Conservation (phyloP, 176 grass and related monocot species). For the Phragmites australis region DNA sequence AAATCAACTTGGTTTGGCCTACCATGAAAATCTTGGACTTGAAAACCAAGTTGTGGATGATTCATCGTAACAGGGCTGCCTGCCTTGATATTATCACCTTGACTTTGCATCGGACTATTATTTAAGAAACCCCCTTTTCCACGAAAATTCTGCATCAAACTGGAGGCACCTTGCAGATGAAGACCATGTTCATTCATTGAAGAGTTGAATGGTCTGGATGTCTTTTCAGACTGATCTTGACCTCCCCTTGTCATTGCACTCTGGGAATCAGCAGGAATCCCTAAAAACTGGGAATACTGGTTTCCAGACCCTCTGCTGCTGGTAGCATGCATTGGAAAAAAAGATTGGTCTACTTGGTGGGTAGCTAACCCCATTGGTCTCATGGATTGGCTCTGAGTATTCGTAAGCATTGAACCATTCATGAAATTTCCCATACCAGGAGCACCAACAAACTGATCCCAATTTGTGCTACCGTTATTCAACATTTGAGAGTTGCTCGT, state of each 20-base stretch:
- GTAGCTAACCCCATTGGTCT: conserved; percentile 60
- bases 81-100: conserved; percentile 54
- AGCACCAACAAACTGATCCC: conserved; percentile 61
- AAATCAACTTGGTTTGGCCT: conserved; percentile 50
- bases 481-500: conserved; percentile 58
- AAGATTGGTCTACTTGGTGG: conserved; percentile 72
- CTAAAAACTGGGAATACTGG: conserved; percentile 75
- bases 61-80: conserved; percentile 56
- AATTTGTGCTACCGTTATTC: conserved; percentile 59
- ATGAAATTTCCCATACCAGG: conserved; percentile 54
- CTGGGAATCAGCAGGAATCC: conserved; percentile 62
- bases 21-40: conserved; percentile 54
- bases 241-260: conserved; percentile 52
- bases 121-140: conserved; percentile 66
- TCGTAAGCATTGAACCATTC: conserved; percentile 64
- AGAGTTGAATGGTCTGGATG: conserved; percentile 54
- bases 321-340: conserved; percentile 61
- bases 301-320: conserved; percentile 57
- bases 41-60: conserved; percentile 59
- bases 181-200: conserved; percentile 51
- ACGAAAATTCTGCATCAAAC: conserved; percentile 70
- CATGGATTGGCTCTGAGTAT: conserved; percentile 62
- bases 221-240: conserved; percentile 60
- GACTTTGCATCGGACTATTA: conserved; percentile 37
- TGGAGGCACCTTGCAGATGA: conserved; percentile 46